phyloP scores from a whole-genome alignment of 371 early-diverging fungal genomes.

The Mortierella sp. region DNA sequence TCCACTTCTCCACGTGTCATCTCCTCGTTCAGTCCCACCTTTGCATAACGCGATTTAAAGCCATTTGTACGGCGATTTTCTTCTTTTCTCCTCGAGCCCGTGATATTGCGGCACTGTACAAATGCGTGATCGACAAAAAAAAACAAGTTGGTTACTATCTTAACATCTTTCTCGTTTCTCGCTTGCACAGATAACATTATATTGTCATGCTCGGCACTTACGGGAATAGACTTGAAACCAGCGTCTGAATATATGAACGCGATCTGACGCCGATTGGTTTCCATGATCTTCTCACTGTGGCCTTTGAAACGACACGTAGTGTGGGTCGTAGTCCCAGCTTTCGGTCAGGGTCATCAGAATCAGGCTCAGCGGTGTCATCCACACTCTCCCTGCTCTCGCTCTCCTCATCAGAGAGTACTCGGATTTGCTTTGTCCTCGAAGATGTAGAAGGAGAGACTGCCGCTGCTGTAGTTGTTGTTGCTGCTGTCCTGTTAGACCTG shows the following conservation, averaged over 20 bases:
- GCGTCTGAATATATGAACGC: slow-evolving; percentile 36
- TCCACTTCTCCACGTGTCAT: too few relatives aligned
- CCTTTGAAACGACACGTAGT: slow-evolving; percentile 42
- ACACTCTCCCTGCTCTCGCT: slow-evolving; percentile 9
- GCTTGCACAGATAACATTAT: too few relatives aligned
- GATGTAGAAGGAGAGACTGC: background rate
- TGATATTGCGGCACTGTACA: slow-evolving; percentile 31
- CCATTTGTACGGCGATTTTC: slow-evolving; percentile 39
- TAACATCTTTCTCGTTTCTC: too few relatives aligned
- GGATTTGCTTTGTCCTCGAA: background rate
- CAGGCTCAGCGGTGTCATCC: slow-evolving; percentile 13
- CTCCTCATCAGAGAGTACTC: slow-evolving; percentile 38
- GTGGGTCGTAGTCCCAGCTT: slow-evolving; percentile 35
- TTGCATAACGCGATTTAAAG: slow-evolving; percentile 39
- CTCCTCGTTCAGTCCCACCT: slow-evolving; percentile 38
- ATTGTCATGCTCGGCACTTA: background rate
- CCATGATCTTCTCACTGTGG: slow-evolving; percentile 31
- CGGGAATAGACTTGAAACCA: slow-evolving; percentile 38
- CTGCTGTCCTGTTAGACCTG: slow-evolving; percentile 5
- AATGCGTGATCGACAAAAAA: background rate
- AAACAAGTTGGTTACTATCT: too few relatives aligned
- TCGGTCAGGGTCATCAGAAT: slow-evolving; percentile 23
- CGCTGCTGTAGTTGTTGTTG: background rate
- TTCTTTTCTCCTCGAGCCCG: slow-evolving; percentile 38
- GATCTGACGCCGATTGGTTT: slow-evolving; percentile 34